Base-by-base conservation (phyloP, 495 filamentous ascomycete genomes). In the Daldinia concentrica region DNA sequence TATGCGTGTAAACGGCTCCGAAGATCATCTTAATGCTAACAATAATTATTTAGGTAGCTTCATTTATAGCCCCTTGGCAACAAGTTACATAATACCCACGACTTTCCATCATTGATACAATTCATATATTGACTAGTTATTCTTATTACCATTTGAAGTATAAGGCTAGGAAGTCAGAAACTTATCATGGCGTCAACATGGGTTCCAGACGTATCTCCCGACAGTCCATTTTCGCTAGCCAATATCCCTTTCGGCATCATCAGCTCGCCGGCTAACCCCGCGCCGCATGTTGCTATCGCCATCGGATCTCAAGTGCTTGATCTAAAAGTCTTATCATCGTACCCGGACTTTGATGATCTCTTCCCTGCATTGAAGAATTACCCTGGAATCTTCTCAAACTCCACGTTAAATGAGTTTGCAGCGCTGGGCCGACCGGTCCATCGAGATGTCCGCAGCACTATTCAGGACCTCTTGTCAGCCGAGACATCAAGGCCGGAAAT, bases 201-300 rank as follows among this genome's bases (percentile, higher is more conserved):
- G 81, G 76, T 82, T 32, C 76, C 80, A 14, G 70, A 76, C 36
- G 69, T 81, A 58, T 64, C 71, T 39, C 71, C 79, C 26, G 64
- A 77, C 15, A 79, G 74, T 52, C 80, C 80, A 63, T 98, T 98
- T 81, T 95, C 94, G 14, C 82, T 98, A 52, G 85, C 89, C 71
- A 97, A 98, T 79, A 90, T 98, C 67, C 95, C 95, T 15, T 97
- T 98, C 78, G 95, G 95, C 69, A 93, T 97, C 78, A 91, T 97
- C 76, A 86, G 82, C 58, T 90, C 90, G 0, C 67, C 83, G 2
- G 74, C 79, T 15, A 79, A 86, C 67, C 77, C 83, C 3, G 78
- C 82, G 36, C 89, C 86, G 4, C 90, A 89, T 29, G 85, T 88
- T 8, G 94, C 92, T n/a, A 82, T 92, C 54, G 92, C 92, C 36